Base-by-base conservation (phyloP, 257 asterid genomes). In the Plectranthus barbatus region DNA sequence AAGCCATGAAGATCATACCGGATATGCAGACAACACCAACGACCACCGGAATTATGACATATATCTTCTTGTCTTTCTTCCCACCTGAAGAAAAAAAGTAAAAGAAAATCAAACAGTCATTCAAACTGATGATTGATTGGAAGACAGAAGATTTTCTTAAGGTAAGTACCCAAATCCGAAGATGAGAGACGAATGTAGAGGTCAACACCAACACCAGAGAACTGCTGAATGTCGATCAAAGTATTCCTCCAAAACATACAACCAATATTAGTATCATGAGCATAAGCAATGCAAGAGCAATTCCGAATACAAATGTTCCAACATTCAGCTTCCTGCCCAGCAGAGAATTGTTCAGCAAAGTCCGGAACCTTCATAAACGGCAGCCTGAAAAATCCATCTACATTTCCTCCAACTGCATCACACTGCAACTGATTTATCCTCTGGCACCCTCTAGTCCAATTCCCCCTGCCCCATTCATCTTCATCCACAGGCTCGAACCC, bases 211-310 rank as follows among this genome's bases (percentile, higher is more conserved):
- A 54, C 77, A 0, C 12, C 36, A 14, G 65, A 0, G 37, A 83
- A 81, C 41, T 76, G 26, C 58, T 81, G 94, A 37, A 71, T 18
- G 31, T 86, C 90, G 3, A 83, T 48, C 71, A 86, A 68, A 20
- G 5, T 64, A 4, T 52, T 42, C 0, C 64, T 67, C 94, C 94
- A 86, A 3, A 77, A 47, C 86, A 83, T 74, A 56, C 91, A 86
- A 2, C 91, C 88, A 5, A 83, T 68, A 5, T 40, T 66, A 7
- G 34, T 12, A 59, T 66, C 70, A 56, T 49, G 60, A 1, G 85
- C 79, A 56, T 79, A 84, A 26, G 91, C 87, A 9, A 79, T 44
- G 80, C 87, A 84, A 20, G 87, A 79, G 69, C 87, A 79, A 36
- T 75, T 77, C 40, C 71, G 44, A 21, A 40, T 58, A 74, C 93